Evolutionary conservation across 176 grass and related monocot species (phyloP).

Genomic region (Otatea glauca): DNA sequence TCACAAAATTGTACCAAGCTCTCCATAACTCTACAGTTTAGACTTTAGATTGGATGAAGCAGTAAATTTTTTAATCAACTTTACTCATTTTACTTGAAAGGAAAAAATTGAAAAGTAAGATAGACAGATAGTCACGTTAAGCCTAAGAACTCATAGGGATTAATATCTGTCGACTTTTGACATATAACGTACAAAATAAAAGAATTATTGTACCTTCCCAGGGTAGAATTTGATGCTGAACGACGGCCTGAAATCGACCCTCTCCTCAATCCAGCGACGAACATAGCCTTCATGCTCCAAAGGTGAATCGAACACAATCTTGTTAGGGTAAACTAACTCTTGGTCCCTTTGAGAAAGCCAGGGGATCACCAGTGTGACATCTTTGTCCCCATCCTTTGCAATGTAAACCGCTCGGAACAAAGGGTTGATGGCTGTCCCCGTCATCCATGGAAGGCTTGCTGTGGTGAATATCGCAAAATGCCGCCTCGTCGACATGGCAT

Average conservation of each 20-base stretch:
- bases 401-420: conserved; percentile 77
- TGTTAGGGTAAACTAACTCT: conserved; percentile 81
- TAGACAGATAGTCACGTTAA: background rate
- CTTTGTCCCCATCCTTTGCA: conserved; percentile 59
- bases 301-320: conserved; percentile 60
- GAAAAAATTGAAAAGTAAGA: conserved; percentile 1
- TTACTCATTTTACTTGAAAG: background rate
- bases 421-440: conserved; percentile 84
- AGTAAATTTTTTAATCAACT: background rate
- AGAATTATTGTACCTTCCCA: conserved; percentile 59
- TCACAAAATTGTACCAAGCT: background rate
- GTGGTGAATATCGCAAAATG: conserved; percentile 94
- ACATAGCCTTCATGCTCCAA: conserved; percentile 80
- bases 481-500: conserved; percentile 55
- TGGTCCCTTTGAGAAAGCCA: conserved; percentile 81
- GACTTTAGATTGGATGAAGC: background rate
- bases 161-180: background rate
- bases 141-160: background rate
- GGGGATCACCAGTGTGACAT: conserved; percentile 88
- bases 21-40: background rate
- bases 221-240: conserved; percentile 94
- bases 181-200: conserved; percentile 1
- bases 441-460: conserved; percentile 95
- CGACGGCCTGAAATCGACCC: conserved; percentile 57
- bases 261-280: conserved; percentile 74